phyloP scores from a whole-genome alignment of 2,329 filamentous ascomycete genomes.

The Huntiella decipiens region DNA sequence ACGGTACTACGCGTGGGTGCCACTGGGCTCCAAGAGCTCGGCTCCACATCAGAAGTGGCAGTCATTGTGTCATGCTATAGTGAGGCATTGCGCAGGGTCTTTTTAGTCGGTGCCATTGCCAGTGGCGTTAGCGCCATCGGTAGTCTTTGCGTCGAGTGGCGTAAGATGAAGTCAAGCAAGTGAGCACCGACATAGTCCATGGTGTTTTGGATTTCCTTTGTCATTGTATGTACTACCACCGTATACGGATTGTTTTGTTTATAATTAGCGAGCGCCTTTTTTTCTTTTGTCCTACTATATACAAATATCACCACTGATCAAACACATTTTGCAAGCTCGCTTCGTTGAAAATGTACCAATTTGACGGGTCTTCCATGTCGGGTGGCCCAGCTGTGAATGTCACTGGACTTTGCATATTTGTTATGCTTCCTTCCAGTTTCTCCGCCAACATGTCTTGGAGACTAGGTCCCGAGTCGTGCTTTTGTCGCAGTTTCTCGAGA shows the following conservation, averaged over 20 bases:
- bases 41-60: background rate
- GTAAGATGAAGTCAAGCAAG: constrained; percentile 1
- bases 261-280: background rate
- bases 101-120: constrained; percentile 7
- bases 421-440: constrained; percentile 16
- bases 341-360: constrained; percentile 17
- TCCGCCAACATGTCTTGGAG: constrained; percentile 14
- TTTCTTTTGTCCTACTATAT: background rate
- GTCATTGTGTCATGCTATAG: constrained; percentile 4
- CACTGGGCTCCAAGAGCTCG: constrained; percentile 2
- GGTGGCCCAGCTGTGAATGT: constrained; percentile 10
- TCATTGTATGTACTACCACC: background rate
- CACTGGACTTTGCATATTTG: constrained; percentile 14
- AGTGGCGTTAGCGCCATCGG: constrained; percentile 6
- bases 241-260: background rate
- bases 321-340: constrained; percentile 14
- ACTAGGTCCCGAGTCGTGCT: constrained; percentile 15
- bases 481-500: constrained; percentile 16
- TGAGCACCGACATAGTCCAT: background rate
- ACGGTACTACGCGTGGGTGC: constrained; percentile 3
- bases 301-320: constrained; percentile 11
- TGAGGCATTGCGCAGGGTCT: constrained; percentile 5
- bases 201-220: background rate
- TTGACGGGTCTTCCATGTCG: constrained; percentile 12
- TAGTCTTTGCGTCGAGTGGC: constrained; percentile 6